Evolutionary conservation across 345 rosid species (phyloP), one percentile per base, ranked within the genome.

Genomic region (Arabis hirsuta): DNA sequence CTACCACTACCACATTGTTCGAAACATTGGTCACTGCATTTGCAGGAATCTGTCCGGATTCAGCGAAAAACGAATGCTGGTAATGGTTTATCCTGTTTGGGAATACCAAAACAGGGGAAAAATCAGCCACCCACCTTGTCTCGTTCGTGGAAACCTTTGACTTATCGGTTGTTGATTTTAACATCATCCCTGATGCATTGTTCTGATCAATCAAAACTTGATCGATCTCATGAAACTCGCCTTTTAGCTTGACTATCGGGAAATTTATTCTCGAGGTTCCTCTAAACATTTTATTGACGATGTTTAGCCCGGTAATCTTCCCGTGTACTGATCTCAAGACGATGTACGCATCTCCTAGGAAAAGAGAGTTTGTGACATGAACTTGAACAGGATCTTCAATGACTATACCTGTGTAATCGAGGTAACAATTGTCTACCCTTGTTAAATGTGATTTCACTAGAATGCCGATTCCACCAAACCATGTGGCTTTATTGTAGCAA

Each of bases 401-500:
- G 62, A 85, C 83, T 14, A 88, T 80, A 7, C 77, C 71, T 2
- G 82, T 88, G 77, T 64, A 86, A 64, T 88, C 96, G 48, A 90
- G 64, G 81, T 88, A 90, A 60, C 90, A 88, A n/a, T 86, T 86
- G 12, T 77, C 84, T 24, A 90, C 76, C 60, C 91, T 84, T 1
- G 91, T 86, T 14, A 88, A 66, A 4, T 73, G 56, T 0, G 79
- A 1, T 41, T 83, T 90, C 29, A 86, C 85, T 19, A 81, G 27
- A 50, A 90, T 86, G 13, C 97, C 90, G 0, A 84, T 53, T 6
- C 97, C 97, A 41, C 94, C 94, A 27, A 79, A 88, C 61, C 19
- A 44, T 6, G 90, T 84, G 36, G 94, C 96, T 59, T 88, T 90
- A 53, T 90, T 90, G 62, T 90, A 88, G 59, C 91, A 86, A 56